Base-by-base conservation (phyloP, 116 monocot species). In the Cymodocea nodosa region DNA sequence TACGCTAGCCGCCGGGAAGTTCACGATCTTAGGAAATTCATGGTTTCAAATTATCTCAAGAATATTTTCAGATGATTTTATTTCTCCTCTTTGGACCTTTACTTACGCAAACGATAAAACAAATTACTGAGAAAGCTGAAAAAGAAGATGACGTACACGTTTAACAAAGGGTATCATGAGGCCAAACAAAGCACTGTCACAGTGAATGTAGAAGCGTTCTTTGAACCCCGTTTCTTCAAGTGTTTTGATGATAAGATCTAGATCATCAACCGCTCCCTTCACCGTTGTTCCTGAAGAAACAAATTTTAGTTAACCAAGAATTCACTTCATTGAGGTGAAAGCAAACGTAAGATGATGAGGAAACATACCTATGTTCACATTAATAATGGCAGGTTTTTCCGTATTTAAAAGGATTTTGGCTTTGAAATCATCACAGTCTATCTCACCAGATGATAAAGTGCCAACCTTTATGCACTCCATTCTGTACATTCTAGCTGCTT, bases 161-260 rank as follows among this genome's bases (percentile, higher is more conserved):
- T 85, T 90, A 30, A 91, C 88, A 74, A 97, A 97, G 52, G 97
- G 97, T 80, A 97, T 83, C 97, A 97, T 97, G 48, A 91, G 81
- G 23, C 97, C 97, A 64, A 91, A 91, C 4, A 97, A 76, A 72
- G 97, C 97, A 68, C 85, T 91, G 59, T 95, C 95, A 69, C 91
- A 97, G 39, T 97, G 91, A 52, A 97, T 97, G 56, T 97, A 97
- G 67, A 97, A 91, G 5, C 78, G 81, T 73, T 78, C 82, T 36
- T 63, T 78, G 71, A 91, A 97, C 25, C 97, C 97, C 70, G 64
- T 68, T 74, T 91, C 74, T 63, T 91, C 81, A 37, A 88, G 84
- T n/a, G 85, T 85, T 72, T 85, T 76, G 68, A 97, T 97, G 35
- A 91, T 83, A 70, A 85, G 60, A 77, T 97, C 97, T 18, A 97